Evolutionary conservation across 1,284 basidiomycete genomes (phyloP).

Genomic region (Cystobasidiaceae sp.): DNA sequence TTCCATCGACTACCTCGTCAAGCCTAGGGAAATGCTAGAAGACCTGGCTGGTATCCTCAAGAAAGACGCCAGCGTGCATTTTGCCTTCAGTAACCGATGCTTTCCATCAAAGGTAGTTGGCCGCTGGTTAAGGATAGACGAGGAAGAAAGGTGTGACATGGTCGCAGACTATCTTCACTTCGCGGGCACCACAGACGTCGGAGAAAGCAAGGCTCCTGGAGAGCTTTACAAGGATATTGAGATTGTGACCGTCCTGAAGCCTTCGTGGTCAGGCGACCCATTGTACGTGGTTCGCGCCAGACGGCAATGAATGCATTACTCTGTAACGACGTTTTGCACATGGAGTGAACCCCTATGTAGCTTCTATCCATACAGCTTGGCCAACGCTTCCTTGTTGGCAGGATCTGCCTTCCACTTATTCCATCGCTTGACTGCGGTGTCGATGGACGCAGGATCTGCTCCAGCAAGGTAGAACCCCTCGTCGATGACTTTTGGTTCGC

Average conservation of each 20-base stretch:
- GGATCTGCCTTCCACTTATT: conserved; percentile 2
- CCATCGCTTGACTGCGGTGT: conserved; percentile 7
- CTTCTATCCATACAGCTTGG: neutral
- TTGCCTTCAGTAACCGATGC: conserved; percentile 43
- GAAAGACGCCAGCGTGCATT: conserved; percentile 36
- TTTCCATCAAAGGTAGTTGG: conserved; percentile 42
- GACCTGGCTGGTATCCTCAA: conserved; percentile 32
- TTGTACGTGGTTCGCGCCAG: conserved; percentile 23
- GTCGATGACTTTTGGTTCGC: conserved; percentile 14
- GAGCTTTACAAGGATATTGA: conserved; percentile 21
- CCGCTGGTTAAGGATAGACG: conserved; percentile 11
- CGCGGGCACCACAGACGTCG: conserved; percentile 1
- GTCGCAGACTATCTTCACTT: conserved; percentile 32
- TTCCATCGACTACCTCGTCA: conserved; percentile 43
- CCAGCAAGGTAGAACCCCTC: conserved; percentile 7
- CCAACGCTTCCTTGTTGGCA: neutral
- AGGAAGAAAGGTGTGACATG: conserved; percentile 27
- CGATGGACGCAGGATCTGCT: neutral
- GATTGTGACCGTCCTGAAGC: conserved; percentile 17
- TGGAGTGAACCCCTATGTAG: too few relatives aligned
- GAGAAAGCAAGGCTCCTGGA: neutral
- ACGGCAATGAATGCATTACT: neutral
- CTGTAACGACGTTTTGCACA: too few relatives aligned
- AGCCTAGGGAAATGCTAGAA: conserved; percentile 40
- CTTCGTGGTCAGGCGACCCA: conserved; percentile 14